Base-by-base conservation (phyloP, 352 stramenopile species). In the Achlya hypogyna region DNA sequence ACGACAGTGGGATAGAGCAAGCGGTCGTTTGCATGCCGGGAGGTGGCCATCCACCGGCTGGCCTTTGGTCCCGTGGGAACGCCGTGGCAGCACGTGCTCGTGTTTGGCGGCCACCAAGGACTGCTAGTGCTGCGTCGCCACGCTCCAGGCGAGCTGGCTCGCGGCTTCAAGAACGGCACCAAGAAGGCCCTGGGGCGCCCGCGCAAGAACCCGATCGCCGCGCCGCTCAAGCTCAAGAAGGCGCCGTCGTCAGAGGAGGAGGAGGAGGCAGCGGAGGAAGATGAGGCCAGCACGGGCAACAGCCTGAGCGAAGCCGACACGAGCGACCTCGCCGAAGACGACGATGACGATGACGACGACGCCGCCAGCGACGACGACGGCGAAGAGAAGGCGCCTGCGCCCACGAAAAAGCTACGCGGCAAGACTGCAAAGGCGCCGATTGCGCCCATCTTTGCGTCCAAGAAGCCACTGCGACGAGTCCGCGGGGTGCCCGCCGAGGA, bases 11-110 rank as follows among this genome's bases (percentile, higher is more conserved):
- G 20, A 9, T 28, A 23, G 20, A 45, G 29, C 10, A 67, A 67
- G 25, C 60, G 60, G 1, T n/a, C 43, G 34, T 67, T 67, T 43
- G 29, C 60, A 8, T 4, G 18, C 4, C 42, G 60, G 8, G 28
- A 25, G 14, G 25, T 52, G n/a, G 60, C 60, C 18, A 67, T 67
- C 42, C 42, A 67, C 32, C 60, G 60, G 32, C 23, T 58, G 3
- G 6, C 32, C n/a, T 67, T 67, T 59, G 29, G 38, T 9, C 60
- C 60, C 4, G 16, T 40, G 18, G 47, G 29, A 22, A 28, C 25
- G 25, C 25, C 16, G 2, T 56, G 49, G 49, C 49, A 56, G 31
- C 31, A 56, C 8, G 4, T n/a, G 49, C 2, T 56, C 12, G 49
- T 35, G 12, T 56, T 56, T 56, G 49, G 49, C 31, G 49, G 49